A percentile compares a stretch with the other conserved stretches of the same genome.
These are phyloP conservation scores for Hypholoma sublateritium DNA, from an alignment of 768 basidiomycete genomes.

Conservation along the genomic window DNA sequence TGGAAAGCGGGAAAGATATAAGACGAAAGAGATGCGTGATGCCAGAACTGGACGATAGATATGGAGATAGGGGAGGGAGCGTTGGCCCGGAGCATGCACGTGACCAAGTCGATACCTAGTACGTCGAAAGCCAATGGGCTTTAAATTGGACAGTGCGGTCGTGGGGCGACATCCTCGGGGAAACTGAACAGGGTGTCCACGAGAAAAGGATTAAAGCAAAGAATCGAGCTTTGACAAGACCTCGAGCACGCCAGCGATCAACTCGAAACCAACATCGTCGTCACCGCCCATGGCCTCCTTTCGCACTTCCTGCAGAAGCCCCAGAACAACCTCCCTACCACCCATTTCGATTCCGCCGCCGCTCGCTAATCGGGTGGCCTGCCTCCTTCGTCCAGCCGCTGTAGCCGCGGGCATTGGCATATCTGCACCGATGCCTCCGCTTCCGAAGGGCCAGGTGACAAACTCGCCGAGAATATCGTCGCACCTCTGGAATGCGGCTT, in stretches of 20 bases:
- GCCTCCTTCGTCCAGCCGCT: slow-evolving; percentile 34
- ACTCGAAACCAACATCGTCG: slow-evolving; percentile 87
- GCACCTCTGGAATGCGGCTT: slow-evolving; percentile 89
- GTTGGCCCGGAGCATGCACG: no score
- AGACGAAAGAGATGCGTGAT: no score
- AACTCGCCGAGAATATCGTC: slow-evolving; percentile 96
- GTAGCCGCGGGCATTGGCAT: slow-evolving; percentile 31
- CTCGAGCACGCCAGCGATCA: slow-evolving; percentile 90
- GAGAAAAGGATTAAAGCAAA: slow-evolving; percentile 51
- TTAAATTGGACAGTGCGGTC: no score
- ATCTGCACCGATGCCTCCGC: slow-evolving; percentile 24
- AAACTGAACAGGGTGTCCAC: no score
- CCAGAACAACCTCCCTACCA: slow-evolving; percentile 69
- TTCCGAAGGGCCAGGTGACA: slow-evolving; percentile 82
- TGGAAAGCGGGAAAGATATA: no score
- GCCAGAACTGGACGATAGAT: no score
- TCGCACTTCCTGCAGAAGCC: slow-evolving; percentile 70
- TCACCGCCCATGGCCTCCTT: slow-evolving; percentile 66
- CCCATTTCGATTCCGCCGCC: slow-evolving; percentile 43
- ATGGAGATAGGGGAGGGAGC: no score
- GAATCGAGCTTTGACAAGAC: slow-evolving; percentile 93
- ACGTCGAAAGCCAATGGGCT: no score
- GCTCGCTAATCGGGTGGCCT: slow-evolving; percentile 50
- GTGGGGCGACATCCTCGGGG: no score
- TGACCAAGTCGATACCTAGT: no score